Conservation (phyloP, 169 alveolate species). For the Plasmodium knowlesi region DNA sequence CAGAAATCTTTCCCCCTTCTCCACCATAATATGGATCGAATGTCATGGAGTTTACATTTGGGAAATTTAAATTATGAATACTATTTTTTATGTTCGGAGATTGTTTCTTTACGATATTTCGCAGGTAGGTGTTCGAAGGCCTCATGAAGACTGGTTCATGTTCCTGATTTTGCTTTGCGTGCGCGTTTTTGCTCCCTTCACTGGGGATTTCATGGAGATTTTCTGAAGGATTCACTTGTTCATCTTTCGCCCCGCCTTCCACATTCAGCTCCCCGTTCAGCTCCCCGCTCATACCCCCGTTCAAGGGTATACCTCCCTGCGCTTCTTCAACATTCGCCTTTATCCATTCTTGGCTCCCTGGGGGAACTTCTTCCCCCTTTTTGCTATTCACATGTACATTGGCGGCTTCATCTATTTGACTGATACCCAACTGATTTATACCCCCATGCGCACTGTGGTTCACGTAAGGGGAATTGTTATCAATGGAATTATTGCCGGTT, state of each 20-base stretch:
- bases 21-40: background rate
- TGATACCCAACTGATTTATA: background rate
- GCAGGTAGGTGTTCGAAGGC: slow-evolving; percentile 18
- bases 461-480: background rate
- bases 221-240: background rate
- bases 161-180: background rate
- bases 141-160: background rate
- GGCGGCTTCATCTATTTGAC: background rate
- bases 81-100: slow-evolving; percentile 50
- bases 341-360: background rate
- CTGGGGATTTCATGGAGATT: background rate
- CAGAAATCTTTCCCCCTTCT: background rate
- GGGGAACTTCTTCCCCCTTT: background rate
- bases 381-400: background rate
- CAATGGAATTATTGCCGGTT: background rate
- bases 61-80: slow-evolving; percentile 22
- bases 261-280: background rate
- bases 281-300: too few relatives aligned
- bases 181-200: background rate
- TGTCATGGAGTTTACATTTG: slow-evolving; percentile 51
- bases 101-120: slow-evolving; percentile 38
- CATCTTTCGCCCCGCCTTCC: background rate
- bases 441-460: background rate
- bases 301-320: background rate
- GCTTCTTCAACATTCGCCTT: background rate